Percentiles rank a stretch among this genome's conserved stretches.
Conservation (phyloP, 1,284 basidiomycete species). For the Boletus nobilissimus region DNA sequence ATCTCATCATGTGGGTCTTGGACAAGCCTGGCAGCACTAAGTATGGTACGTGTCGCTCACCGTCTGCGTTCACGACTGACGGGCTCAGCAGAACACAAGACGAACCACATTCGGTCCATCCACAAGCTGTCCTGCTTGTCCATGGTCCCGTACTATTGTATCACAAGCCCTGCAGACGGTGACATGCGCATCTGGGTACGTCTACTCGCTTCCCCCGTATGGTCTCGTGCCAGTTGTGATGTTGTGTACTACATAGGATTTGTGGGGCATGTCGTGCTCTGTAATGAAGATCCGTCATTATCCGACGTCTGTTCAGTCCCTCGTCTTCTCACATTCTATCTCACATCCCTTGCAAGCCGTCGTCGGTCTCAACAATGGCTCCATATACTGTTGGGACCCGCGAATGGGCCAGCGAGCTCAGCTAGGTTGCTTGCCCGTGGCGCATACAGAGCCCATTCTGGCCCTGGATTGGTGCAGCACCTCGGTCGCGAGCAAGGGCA, state of each 20-base stretch:
- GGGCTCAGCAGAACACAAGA: conserved; percentile 66
- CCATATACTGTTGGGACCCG: conserved; percentile 79
- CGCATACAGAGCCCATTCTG: conserved; percentile 78
- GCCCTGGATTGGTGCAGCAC: background rate
- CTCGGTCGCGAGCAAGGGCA: too few relatives aligned
- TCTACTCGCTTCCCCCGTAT: background rate
- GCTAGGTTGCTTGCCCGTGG: conserved; percentile 80
- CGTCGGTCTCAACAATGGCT: conserved; percentile 85
- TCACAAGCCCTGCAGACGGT: conserved; percentile 87
- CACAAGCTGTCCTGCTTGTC: conserved; percentile 75
- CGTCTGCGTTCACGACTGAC: conserved; percentile 26
- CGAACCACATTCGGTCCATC: conserved; percentile 81
- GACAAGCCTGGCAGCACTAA: conserved; percentile 74
- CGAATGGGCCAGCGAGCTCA: conserved; percentile 76
- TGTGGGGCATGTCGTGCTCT: conserved; percentile 75
- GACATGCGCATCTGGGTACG: conserved; percentile 85
- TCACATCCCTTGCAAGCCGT: conserved; percentile 76
- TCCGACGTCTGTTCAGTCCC: conserved; percentile 74
- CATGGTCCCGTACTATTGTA: conserved; percentile 72
- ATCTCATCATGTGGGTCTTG: conserved; percentile 87
- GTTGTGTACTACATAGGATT: conserved; percentile 62
- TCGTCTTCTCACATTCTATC: conserved; percentile 76
- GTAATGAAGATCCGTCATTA: conserved; percentile 81
- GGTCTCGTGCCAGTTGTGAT: background rate
- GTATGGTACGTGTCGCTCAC: conserved; percentile 63